Evolutionary conservation across 371 early-diverging fungal species (phyloP), one percentile per base, ranked within the genome.

Genomic region (Rhizopus sp.): DNA sequence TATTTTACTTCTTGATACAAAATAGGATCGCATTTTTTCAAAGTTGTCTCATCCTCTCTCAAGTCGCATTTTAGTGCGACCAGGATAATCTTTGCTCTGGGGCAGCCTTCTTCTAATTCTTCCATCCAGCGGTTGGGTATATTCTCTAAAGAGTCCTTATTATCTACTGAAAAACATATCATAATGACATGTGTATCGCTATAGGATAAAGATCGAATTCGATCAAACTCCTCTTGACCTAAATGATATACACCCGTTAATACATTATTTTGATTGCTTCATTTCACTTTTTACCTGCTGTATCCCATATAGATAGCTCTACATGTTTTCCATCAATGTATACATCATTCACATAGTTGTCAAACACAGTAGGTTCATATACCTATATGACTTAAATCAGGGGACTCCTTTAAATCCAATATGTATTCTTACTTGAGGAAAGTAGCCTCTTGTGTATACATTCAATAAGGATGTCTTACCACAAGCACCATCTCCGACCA

Each of bases 251-350:
- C n/a, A 10, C 5, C 5, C 0, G 10, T 42, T 29, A 12, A 39
- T 33, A 32, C 7, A 29, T 30, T 47, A 41, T 17, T 38, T 15
- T 39, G 0, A 8, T 49, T 23, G 7, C 23, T 15, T 23, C 23
- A 50, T 31, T 13, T 0, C 8, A 17, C 29, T 31, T 32, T 62
- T 88, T 89, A 62, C 96, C 93, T 44, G 93, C 93, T 15, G 97
- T 97, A 78, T 97, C 97, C 91, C 93, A 95, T 31, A 97, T 72
- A 10, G 90, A 90, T 12, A 97, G 68, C 64, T 88, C 89, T 31
- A 92, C 82, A 12, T 81, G 84, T 63, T 90, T 88, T 32, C 88
- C 88, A 64, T 91, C 88, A 0, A 91, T 81, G 62, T 82, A 87
- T 7, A 93, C 83, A 50, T 91, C 89, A 31, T 90, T 88, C 0